Percentiles rank a stretch among this genome's conserved stretches.
These are phyloP conservation scores for Saturnispora halmiae DNA, from an alignment of 805 yeast genomes.

Conservation along the genomic window DNA sequence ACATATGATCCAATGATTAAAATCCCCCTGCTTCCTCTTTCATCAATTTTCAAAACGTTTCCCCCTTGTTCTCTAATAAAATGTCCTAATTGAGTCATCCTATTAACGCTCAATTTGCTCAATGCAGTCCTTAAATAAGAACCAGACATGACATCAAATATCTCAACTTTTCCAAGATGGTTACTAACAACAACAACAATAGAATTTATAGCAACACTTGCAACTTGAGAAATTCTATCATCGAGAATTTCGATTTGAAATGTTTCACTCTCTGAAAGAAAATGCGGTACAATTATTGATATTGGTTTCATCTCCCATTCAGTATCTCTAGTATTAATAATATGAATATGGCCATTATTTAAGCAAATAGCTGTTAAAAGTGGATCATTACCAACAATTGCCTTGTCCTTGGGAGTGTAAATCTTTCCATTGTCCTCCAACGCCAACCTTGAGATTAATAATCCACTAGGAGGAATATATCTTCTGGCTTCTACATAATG, in stretches of 20 bases:
- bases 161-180: slow-evolving; percentile 33
- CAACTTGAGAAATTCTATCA: slow-evolving; percentile 21
- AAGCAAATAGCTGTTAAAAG: slow-evolving; percentile 28
- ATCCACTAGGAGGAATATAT: slow-evolving; percentile 4
- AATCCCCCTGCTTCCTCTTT: slow-evolving; percentile 28
- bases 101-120: slow-evolving; percentile 16
- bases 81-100: slow-evolving; percentile 15
- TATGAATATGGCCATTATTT: slow-evolving; percentile 33
- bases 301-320: slow-evolving; percentile 18
- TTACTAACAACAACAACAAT: slow-evolving; percentile 32
- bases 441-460: slow-evolving; percentile 17
- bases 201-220: slow-evolving; percentile 24
- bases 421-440: slow-evolving; percentile 20
- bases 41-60: slow-evolving; percentile 23
- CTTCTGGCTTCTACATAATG: slow-evolving; percentile 5
- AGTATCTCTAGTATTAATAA: slow-evolving; percentile 34
- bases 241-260: slow-evolving; percentile 10
- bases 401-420: slow-evolving; percentile 12
- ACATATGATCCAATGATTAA: slow-evolving; percentile 33
- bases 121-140: slow-evolving; percentile 28
- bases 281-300: slow-evolving; percentile 17
- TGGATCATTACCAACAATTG: slow-evolving; percentile 26
- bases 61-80: slow-evolving; percentile 24
- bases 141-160: slow-evolving; percentile 38
- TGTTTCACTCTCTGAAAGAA: slow-evolving; percentile 18